Conservation (phyloP, 768 basidiomycete species). For the Coprinellus aureogranulatus region DNA sequence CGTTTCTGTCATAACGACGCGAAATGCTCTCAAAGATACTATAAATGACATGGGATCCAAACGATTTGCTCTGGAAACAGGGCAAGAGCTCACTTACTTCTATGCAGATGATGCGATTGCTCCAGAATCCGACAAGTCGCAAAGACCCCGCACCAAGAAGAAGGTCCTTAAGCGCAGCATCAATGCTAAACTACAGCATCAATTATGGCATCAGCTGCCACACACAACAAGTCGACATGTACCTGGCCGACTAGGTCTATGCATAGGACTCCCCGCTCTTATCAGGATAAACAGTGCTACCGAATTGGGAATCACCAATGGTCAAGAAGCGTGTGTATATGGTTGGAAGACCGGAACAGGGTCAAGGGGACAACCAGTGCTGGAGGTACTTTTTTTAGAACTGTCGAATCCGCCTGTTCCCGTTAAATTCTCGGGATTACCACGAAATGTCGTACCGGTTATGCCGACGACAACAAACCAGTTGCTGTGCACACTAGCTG, state of each 20-base stretch:
- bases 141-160: background rate
- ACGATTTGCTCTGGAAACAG: slow-evolving; percentile 33
- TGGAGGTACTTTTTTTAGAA: background rate
- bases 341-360: slow-evolving; percentile 23
- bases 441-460: slow-evolving; percentile 31
- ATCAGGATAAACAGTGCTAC: slow-evolving; percentile 30
- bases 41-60: slow-evolving; percentile 30
- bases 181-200: slow-evolving; percentile 10
- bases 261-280: slow-evolving; percentile 33
- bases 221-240: slow-evolving; percentile 16
- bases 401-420: background rate
- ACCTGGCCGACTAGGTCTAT: slow-evolving; percentile 25
- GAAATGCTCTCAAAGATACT: slow-evolving; percentile 34
- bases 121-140: background rate
- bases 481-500: no score
- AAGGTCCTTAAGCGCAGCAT: slow-evolving; percentile 5
- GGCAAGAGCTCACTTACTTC: slow-evolving; percentile 22
- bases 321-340: slow-evolving; percentile 27
- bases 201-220: slow-evolving; percentile 21
- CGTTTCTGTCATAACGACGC: slow-evolving; percentile 37
- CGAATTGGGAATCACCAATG: slow-evolving; percentile 33
- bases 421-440: slow-evolving; percentile 2
- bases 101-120: slow-evolving; percentile 1
- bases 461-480: background rate
- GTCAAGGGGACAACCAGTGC: background rate